A percentile compares a stretch with the other conserved stretches of the same genome.
Evolutionary conservation across 495 filamentous ascomycete genomes (phyloP).

Genomic region (Aspergillus cavernicola): DNA sequence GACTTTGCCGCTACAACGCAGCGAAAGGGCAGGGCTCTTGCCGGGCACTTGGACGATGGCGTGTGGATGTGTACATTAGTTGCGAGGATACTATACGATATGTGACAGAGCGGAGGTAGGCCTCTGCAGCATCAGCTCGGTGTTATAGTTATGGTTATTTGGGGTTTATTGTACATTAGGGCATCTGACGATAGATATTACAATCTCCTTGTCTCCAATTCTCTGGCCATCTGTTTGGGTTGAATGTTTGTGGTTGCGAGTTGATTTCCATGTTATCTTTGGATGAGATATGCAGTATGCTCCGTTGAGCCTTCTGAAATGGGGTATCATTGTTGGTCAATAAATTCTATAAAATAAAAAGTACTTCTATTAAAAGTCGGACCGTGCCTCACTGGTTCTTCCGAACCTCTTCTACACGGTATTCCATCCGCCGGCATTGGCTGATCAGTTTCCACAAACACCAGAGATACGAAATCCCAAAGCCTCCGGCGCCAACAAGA

Average conservation of each 20-base stretch:
- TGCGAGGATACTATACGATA: neutral
- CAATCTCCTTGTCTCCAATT: conserved; percentile 9
- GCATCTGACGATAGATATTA: neutral
- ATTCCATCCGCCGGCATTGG: conserved; percentile 47
- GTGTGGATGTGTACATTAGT: neutral
- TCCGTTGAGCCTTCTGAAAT: conserved; percentile 2
- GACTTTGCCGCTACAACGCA: neutral
- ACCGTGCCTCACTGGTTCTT: conserved; percentile 36
- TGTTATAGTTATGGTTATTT: conserved; percentile 11
- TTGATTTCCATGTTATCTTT: neutral
- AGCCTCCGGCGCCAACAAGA: conserved; percentile 77
- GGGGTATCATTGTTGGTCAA: conserved; percentile 30
- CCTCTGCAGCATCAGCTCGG: conserved; percentile 1
- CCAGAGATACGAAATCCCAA: conserved; percentile 86
- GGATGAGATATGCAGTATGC: neutral
- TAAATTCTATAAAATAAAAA: conserved; percentile 6
- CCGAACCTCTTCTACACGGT: conserved; percentile 22
- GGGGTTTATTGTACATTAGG: conserved; percentile 9
- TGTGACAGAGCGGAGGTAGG: neutral
- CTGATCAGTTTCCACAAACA: conserved; percentile 68
- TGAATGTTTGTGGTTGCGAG: no score
- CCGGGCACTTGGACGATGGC: neutral
- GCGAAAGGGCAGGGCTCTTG: neutral
- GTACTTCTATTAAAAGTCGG: neutral
- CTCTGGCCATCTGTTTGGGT: neutral